These are phyloP conservation scores for Austroboletus olivaceoglutinosus DNA, from an alignment of 1,284 basidiomycete species.

Conservation along the genomic window DNA sequence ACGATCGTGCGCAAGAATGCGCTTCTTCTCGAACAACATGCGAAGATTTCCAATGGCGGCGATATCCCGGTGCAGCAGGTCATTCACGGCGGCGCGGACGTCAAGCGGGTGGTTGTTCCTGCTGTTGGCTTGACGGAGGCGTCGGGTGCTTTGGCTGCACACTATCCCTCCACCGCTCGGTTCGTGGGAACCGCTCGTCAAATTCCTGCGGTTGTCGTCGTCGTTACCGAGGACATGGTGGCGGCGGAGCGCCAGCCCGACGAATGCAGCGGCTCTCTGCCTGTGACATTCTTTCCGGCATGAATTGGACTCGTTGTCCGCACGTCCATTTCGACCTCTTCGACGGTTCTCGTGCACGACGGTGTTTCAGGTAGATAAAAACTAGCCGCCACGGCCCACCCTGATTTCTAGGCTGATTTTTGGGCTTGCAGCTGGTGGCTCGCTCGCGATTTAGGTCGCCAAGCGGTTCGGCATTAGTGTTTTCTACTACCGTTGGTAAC, in stretches of 20 bases:
- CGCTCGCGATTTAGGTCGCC: conserved; percentile 19
- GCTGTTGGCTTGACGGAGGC: conserved; percentile 15
- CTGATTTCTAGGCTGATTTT: conserved; percentile 11
- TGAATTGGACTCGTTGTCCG: conserved; percentile 28
- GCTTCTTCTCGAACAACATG: conserved; percentile 28
- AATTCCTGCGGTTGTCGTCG: conserved; percentile 10
- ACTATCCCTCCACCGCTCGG: conserved; percentile 16
- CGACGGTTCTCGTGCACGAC: conserved; percentile 28
- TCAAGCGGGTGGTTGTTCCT: conserved; percentile 9
- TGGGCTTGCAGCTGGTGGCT: conserved; percentile 15
- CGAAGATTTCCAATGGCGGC: conserved; percentile 26
- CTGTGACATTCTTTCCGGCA: conserved; percentile 21
- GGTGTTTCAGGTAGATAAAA: conserved; percentile 16
- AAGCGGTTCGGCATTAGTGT: conserved; percentile 18
- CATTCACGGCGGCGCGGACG: conserved; percentile 18
- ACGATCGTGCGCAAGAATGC: conserved; percentile 25
- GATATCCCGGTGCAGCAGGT: conserved; percentile 24
- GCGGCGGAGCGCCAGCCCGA: conserved; percentile 5
- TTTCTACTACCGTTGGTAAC: conserved; percentile 21
- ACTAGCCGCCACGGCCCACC: neutral
- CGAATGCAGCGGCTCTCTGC: conserved; percentile 22
- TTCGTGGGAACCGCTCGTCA: conserved; percentile 14
- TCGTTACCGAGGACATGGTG: conserved; percentile 15
- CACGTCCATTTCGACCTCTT: conserved; percentile 18
- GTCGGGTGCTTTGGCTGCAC: conserved; percentile 15